A percentile compares a stretch with the other conserved stretches of the same genome.
These are phyloP conservation scores for Phytophthora ramorum DNA, from an alignment of 352 stramenopile genomes.

Conservation along the genomic window DNA sequence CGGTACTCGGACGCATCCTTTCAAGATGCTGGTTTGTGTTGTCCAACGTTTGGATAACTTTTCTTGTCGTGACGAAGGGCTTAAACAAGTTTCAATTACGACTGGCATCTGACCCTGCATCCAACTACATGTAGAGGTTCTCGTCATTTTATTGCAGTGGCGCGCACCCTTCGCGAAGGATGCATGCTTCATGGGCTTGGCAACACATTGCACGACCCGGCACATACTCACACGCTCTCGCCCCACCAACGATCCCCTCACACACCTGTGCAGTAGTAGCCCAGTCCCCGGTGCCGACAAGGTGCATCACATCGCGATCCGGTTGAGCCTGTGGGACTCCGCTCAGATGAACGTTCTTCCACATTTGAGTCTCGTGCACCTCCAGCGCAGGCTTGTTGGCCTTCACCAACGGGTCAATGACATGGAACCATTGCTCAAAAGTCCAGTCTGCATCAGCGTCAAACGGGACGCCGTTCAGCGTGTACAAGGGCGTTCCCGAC, in stretches of 20 bases:
- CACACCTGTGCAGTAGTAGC: constrained; percentile 51
- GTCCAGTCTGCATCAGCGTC: constrained; percentile 74
- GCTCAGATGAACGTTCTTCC: constrained; percentile 50
- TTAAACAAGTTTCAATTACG: no score
- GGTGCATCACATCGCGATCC: constrained; percentile 65
- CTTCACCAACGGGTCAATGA: constrained; percentile 53
- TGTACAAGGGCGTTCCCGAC: constrained; percentile 82
- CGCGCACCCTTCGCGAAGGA: constrained; percentile 64
- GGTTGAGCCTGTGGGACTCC: constrained; percentile 48
- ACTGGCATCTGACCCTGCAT: no score
- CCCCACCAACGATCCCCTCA: constrained; percentile 32
- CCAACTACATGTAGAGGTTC: background rate
- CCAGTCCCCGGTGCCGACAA: constrained; percentile 44
- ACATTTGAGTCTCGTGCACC: constrained; percentile 50
- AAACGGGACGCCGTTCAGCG: constrained; percentile 80
- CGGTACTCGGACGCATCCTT: no score
- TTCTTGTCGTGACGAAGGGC: no score
- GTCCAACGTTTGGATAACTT: no score
- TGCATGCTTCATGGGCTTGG: constrained; percentile 68
- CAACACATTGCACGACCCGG: constrained; percentile 79
- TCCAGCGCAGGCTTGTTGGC: constrained; percentile 43
- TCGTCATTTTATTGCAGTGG: constrained; percentile 32
- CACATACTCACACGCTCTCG: constrained; percentile 70
- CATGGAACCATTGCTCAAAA: constrained; percentile 70
- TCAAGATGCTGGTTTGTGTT: no score